A percentile compares a stretch with the other conserved stretches of the same genome.
These are phyloP conservation scores for Oryza rufipogon DNA, from an alignment of 176 grass and related monocot genomes.

Conservation along the genomic window DNA sequence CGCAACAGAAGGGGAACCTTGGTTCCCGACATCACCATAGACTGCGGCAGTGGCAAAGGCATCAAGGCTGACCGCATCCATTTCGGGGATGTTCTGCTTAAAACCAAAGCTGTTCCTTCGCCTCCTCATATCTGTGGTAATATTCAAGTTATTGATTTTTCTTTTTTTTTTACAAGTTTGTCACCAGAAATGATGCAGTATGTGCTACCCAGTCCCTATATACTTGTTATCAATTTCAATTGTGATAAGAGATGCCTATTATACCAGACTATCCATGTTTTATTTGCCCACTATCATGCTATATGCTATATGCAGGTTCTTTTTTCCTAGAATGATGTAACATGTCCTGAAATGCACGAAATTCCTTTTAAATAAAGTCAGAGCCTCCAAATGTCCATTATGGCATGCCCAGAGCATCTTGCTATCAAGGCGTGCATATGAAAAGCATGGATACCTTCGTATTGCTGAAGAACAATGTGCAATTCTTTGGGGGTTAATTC, in stretches of 20 bases:
- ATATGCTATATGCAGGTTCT: background rate
- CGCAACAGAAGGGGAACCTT: constrained; percentile 58
- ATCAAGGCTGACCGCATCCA: constrained; percentile 71
- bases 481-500: constrained; percentile 87
- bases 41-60: constrained; percentile 57
- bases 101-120: constrained; percentile 56
- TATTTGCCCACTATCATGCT: background rate
- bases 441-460: constrained; percentile 67
- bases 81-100: constrained; percentile 65
- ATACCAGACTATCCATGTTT: background rate
- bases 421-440: background rate
- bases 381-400: constrained; percentile 1
- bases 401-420: background rate
- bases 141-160: background rate
- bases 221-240: background rate
- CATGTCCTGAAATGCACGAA: background rate
- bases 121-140: constrained; percentile 68
- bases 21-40: constrained; percentile 64
- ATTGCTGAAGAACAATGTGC: constrained; percentile 84
- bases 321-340: background rate
- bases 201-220: background rate
- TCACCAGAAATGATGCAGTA: background rate
- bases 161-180: background rate
- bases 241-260: background rate
- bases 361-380: background rate